Percentiles rank a stretch among this genome's conserved stretches.
These are phyloP conservation scores for Fagopyrum homotropicum DNA, from an alignment of 148 eudicot genomes.

Conservation along the genomic window DNA sequence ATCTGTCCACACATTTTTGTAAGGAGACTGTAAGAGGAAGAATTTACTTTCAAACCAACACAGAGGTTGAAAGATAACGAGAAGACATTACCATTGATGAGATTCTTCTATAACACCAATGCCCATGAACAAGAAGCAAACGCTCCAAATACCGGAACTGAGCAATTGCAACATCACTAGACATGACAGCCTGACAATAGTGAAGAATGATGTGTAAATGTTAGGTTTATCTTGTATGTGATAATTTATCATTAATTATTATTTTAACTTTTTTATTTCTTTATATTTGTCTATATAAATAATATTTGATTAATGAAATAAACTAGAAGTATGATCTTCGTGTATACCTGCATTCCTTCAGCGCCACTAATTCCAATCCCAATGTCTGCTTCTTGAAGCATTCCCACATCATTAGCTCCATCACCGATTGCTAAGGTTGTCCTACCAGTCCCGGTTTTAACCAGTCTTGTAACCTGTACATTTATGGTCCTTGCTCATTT, in stretches of 20 bases:
- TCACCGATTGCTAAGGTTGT: conserved; percentile 64
- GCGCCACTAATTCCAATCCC: conserved; percentile 69
- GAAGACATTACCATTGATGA: conserved; percentile 40
- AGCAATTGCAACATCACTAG: conserved; percentile 65
- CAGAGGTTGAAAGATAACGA: neutral
- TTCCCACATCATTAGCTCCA: conserved; percentile 75
- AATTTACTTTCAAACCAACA: neutral
- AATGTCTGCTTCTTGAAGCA: conserved; percentile 81
- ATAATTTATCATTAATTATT: too few relatives aligned
- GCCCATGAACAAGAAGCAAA: conserved; percentile 66
- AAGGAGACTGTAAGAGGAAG: neutral
- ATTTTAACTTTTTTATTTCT: too few relatives aligned
- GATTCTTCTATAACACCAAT: conserved; percentile 70
- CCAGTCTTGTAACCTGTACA: conserved; percentile 54
- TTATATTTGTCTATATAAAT: too few relatives aligned
- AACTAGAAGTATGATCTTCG: neutral
- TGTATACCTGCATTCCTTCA: conserved; percentile 66
- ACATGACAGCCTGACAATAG: conserved; percentile 52
- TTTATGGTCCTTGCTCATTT: neutral
- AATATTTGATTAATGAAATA: too few relatives aligned
- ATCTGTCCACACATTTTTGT: conserved; percentile 28
- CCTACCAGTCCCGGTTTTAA: conserved; percentile 42
- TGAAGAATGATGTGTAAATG: neutral
- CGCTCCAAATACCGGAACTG: conserved; percentile 65
- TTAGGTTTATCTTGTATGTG: too few relatives aligned